phyloP scores from a whole-genome alignment of 2,329 filamentous ascomycete species.

The Penicillium expansum region DNA sequence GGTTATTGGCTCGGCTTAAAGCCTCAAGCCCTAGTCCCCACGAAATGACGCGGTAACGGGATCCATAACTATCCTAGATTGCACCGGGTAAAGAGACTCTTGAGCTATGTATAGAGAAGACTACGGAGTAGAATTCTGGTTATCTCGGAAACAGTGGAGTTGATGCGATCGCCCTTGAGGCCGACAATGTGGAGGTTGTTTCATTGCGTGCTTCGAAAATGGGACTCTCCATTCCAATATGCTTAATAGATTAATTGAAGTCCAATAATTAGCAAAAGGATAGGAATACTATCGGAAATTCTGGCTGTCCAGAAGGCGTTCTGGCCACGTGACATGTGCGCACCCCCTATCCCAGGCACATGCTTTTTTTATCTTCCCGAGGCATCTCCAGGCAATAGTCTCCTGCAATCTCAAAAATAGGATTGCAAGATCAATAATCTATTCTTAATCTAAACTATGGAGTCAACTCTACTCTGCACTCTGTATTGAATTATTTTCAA shows the following conservation, averaged over 20 bases:
- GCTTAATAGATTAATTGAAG: background rate
- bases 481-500: background rate
- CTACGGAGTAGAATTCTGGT: background rate
- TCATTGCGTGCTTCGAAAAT: background rate
- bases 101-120: background rate
- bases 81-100: background rate
- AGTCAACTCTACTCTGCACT: background rate
- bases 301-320: background rate
- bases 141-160: background rate
- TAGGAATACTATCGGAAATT: background rate
- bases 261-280: background rate
- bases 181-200: background rate
- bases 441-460: background rate
- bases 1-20: background rate
- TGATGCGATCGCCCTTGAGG: background rate
- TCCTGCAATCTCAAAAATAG: background rate
- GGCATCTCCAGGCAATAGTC: background rate
- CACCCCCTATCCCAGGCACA: slow-evolving; percentile 3
- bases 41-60: background rate
- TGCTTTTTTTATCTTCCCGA: background rate
- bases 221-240: background rate
- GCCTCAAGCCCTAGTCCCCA: background rate
- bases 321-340: background rate
- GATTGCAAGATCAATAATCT: background rate
- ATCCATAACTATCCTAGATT: background rate